Conservation (phyloP, 129 eudicot species). For the Lactuca sativa region DNA sequence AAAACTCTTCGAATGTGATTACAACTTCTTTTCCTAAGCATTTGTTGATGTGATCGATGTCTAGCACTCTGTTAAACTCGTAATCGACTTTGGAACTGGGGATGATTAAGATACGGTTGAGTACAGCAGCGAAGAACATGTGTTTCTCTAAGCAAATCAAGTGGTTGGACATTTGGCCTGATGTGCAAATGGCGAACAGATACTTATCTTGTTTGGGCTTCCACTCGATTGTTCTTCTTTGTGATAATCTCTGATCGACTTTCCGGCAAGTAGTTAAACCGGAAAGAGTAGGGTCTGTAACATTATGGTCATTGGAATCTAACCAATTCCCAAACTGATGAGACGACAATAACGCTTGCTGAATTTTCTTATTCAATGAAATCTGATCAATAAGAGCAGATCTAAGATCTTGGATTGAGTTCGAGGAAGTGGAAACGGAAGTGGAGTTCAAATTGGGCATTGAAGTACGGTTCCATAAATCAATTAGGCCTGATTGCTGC, state of each 20-base stretch:
- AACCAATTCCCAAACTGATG: slow-evolving; percentile 37
- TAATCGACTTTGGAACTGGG: slow-evolving; percentile 85
- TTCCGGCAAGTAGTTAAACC: slow-evolving; percentile 47
- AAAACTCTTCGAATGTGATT: slow-evolving; percentile 78
- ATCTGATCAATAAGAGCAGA: slow-evolving; percentile 52
- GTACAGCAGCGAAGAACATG: slow-evolving; percentile 87
- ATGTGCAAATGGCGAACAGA: slow-evolving; percentile 79
- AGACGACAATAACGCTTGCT: slow-evolving; percentile 55
- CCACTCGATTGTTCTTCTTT: slow-evolving; percentile 76
- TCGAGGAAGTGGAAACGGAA: slow-evolving; percentile 16
- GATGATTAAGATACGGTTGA: slow-evolving; percentile 64
- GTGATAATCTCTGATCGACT: slow-evolving; percentile 44
- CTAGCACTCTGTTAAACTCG: slow-evolving; percentile 70
- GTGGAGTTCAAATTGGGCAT: slow-evolving; percentile 12
- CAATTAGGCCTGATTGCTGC: slow-evolving; percentile 62
- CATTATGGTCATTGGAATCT: slow-evolving; percentile 23
- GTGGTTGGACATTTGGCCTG: slow-evolving; percentile 98
- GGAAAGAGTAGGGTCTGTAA: slow-evolving; percentile 27
- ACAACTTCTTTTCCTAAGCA: slow-evolving; percentile 78
- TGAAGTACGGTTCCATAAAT: slow-evolving; percentile 46
- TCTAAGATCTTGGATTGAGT: slow-evolving; percentile 30
- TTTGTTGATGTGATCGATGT: slow-evolving; percentile 79
- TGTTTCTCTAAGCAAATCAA: slow-evolving; percentile 95
- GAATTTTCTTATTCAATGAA: slow-evolving; percentile 64
- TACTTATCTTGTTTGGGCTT: slow-evolving; percentile 71